Conservation (phyloP, 106 monocot species). For the Platanthera guangdongensis region DNA sequence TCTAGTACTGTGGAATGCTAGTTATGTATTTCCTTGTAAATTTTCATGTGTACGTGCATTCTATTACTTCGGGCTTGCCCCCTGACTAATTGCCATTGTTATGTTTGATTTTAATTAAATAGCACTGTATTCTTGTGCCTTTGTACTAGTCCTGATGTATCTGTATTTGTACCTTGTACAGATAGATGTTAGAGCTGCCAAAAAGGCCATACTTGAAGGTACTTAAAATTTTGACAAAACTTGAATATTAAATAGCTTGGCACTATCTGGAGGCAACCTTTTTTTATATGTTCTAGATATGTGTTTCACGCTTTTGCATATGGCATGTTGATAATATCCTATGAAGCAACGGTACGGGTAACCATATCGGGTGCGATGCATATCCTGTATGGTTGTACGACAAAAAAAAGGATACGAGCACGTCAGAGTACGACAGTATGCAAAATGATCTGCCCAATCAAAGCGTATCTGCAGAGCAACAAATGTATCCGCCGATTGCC, state of each 20-base stretch:
- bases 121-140: neutral
- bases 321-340: neutral
- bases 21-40: neutral
- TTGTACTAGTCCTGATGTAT: slow-evolving; percentile 9
- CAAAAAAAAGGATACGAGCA: no score
- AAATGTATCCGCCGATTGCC: no score
- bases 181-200: slow-evolving; percentile 77
- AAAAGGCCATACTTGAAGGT: slow-evolving; percentile 79
- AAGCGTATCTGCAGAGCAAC: no score
- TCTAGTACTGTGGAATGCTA: neutral
- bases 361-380: no score
- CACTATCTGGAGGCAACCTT: neutral
- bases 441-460: no score
- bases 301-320: neutral
- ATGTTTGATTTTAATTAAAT: neutral
- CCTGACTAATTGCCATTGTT: neutral
- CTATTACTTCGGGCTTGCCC: neutral
- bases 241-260: neutral
- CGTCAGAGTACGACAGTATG: no score
- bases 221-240: neutral
- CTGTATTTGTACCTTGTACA: slow-evolving; percentile 11
- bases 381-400: no score
- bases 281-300: neutral
- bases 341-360: no score
- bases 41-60: neutral